Evolutionary conservation across 257 asterid genomes (phyloP), one percentile per base, ranked within the genome.

Genomic region (Misopates orontium): DNA sequence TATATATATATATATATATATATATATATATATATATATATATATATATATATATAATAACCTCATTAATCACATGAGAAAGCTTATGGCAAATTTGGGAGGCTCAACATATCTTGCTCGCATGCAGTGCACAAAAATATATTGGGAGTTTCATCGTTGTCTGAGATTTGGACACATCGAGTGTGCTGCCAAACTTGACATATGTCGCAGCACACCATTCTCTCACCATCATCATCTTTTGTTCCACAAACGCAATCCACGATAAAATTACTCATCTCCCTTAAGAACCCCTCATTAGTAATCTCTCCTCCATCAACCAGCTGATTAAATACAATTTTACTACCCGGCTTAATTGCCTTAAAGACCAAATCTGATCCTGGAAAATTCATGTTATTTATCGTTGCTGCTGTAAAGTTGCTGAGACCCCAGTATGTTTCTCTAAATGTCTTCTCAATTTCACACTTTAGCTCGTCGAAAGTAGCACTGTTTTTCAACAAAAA

Each of bases 101-200:
- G 78, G 25, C 73, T 79, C 69, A 85, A 49, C 48, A 94, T 81
- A 41, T 83, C 85, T 23, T 88, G 87, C 69, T 94, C 99, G 45
- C 99, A 94, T 4, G 69, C 72, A 56, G 53, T 72, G 77, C 99
- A 94, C 9, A 94, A 67, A 66, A 82, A 94, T 73, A 90, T 85
- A 40, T 32, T 71, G 0, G 97, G 97, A 45, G 83, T 67, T 31
- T 76, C 83, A 47, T 84, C 87, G 23, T 32, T 59, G 19, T 84
- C 87, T 9, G 88, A 91, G 32, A 88, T 80, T 32, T 74, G 73
- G 60, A 84, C 87, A 70, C 97, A 88, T 13, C 90, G 76, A 6
- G 96, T 84, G 69, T 90, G 99, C 54, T 90, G 96, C 95, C 88
- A 78, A 55, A 84, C 96, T 60, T 89, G 95, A 62, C 97, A 94